Evolutionary conservation across 257 asterid genomes (phyloP).

Genomic region (Nicotiana tabacum): DNA sequence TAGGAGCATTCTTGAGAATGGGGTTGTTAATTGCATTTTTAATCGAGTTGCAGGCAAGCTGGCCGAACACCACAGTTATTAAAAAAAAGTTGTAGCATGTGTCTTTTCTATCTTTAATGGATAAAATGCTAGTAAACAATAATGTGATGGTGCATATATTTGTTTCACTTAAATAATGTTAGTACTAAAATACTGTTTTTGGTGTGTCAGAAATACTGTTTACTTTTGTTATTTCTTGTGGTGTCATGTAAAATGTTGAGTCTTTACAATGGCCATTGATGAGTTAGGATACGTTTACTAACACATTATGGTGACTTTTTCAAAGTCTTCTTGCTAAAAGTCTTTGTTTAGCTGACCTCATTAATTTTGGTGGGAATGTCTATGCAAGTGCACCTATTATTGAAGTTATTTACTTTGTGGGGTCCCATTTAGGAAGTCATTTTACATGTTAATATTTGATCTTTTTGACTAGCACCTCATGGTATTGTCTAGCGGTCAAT

Average conservation of each 20-base stretch:
- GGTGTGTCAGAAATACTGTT: neutral
- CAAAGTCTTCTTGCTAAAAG: neutral
- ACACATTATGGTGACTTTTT: neutral
- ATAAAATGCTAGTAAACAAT: neutral
- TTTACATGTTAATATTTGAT: neutral
- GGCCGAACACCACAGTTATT: too few relatives aligned
- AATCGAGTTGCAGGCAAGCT: too few relatives aligned
- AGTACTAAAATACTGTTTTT: neutral
- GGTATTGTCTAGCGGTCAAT: neutral
- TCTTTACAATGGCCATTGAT: neutral
- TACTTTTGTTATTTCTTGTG: neutral
- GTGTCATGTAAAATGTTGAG: neutral
- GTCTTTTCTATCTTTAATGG: neutral
- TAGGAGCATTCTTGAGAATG: neutral
- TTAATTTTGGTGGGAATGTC: neutral
- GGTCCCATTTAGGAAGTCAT: neutral
- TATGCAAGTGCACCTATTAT: neutral
- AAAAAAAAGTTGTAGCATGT: neutral
- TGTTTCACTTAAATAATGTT: neutral
- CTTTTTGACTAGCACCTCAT: neutral
- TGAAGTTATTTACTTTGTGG: neutral
- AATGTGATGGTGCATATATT: neutral
- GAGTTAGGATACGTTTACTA: constrained; percentile 1
- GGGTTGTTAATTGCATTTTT: neutral
- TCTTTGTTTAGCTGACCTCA: neutral